Conservation (phyloP, 2,329 filamentous ascomycete genomes). For the Byssothecium circinans region DNA sequence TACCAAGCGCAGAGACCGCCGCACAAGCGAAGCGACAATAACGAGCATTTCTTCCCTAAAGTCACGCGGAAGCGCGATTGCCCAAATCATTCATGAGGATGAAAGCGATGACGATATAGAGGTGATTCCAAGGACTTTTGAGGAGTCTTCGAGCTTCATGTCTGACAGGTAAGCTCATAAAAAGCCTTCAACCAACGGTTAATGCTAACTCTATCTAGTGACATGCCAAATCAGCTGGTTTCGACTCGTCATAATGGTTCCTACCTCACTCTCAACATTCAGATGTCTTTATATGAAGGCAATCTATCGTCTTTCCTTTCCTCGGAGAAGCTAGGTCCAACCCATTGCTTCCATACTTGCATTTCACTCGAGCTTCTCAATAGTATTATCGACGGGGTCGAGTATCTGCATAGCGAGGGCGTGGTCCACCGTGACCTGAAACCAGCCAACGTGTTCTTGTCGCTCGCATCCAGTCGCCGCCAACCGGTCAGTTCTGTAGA, state of each 20-base stretch:
- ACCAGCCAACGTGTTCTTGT: conserved; percentile 68
- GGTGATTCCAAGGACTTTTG: conserved; percentile 45
- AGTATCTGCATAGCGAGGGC: conserved; percentile 63
- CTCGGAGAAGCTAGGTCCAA: conserved; percentile 15
- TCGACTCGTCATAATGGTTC: conserved; percentile 22
- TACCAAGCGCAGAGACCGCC: conserved; percentile 21
- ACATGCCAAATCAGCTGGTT: conserved; percentile 28
- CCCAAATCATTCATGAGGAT: conserved; percentile 11
- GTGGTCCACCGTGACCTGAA: conserved; percentile 70
- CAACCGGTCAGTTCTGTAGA: conserved; percentile 51
- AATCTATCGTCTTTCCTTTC: conserved; percentile 63
- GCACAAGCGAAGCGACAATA: conserved; percentile 42
- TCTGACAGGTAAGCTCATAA: conserved; percentile 38
- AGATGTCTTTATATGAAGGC: conserved; percentile 67
- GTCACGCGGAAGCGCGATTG: conserved; percentile 40
- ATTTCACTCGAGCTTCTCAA: conserved; percentile 61
- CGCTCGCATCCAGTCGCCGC: conserved; percentile 43
- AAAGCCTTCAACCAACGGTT: not conserved
- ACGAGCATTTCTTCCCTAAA: conserved; percentile 45
- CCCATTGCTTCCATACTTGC: conserved; percentile 65
- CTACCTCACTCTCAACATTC: conserved; percentile 62
- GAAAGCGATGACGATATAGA: conserved; percentile 54
- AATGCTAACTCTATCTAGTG: conserved; percentile 17
- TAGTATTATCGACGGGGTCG: conserved; percentile 63
- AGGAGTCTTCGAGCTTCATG: conserved; percentile 32